Conservation (phyloP, 768 basidiomycete species). For the Filobasidium floriforme region DNA sequence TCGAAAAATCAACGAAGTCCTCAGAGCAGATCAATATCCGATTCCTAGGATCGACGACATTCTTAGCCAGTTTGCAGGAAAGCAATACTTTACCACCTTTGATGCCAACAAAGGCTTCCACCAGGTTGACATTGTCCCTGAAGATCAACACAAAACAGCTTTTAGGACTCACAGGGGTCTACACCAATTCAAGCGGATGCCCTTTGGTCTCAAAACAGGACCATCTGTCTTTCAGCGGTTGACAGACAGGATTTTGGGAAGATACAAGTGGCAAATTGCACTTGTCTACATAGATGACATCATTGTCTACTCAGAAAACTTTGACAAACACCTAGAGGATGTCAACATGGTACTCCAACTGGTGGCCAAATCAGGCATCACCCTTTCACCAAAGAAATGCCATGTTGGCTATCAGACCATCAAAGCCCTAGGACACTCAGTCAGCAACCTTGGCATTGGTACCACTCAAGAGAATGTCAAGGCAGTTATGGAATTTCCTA, state of each 20-base stretch:
- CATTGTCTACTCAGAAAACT: slow-evolving; percentile 5
- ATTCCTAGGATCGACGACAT: no score
- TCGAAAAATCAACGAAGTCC: no score
- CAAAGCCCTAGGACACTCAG: slow-evolving; percentile 10
- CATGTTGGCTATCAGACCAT: slow-evolving; percentile 18
- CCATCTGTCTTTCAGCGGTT: slow-evolving; percentile 17
- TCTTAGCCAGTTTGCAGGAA: no score
- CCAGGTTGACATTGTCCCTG: slow-evolving; percentile 10
- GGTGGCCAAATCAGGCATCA: slow-evolving; percentile 17
- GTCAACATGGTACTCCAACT: slow-evolving; percentile 9
- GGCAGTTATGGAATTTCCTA: slow-evolving; percentile 30
- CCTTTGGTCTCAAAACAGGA: slow-evolving; percentile 16
- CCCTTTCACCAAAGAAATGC: slow-evolving; percentile 12
- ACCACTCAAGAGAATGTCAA: slow-evolving; percentile 1
- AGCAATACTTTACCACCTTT: no score
- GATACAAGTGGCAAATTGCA: slow-evolving; percentile 11
- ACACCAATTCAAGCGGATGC: slow-evolving; percentile 15
- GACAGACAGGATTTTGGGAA: slow-evolving; percentile 6
- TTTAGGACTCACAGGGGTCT: slow-evolving; percentile 16
- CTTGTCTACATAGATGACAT: slow-evolving; percentile 21
- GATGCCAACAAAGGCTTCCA: slow-evolving; percentile 17
- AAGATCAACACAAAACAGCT: slow-evolving; percentile 17
- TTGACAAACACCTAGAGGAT: slow-evolving; percentile 36
- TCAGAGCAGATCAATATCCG: no score
- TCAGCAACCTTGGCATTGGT: slow-evolving; percentile 18